Evolutionary conservation across 2,329 filamentous ascomycete species (phyloP).

Genomic region (Ophiostoma himal-ulmi): DNA sequence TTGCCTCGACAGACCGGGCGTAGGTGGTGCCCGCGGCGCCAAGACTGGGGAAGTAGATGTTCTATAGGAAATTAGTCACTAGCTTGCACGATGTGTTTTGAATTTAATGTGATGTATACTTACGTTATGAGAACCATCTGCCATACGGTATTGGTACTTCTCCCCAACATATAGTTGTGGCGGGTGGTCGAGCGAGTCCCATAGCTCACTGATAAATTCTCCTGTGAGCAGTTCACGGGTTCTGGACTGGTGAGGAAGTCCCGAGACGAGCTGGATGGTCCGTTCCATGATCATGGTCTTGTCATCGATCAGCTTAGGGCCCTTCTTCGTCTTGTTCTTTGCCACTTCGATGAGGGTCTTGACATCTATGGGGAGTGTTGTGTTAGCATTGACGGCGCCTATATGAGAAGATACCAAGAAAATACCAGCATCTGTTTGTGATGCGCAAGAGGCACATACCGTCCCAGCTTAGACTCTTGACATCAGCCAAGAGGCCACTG

Average conservation of each 20-base stretch:
- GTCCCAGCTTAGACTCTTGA: not conserved
- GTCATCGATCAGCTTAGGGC: conserved; percentile 61
- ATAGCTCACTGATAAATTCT: conserved; percentile 61
- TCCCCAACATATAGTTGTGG: conserved; percentile 60
- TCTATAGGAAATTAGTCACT: conserved; percentile 37
- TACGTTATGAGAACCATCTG: conserved; percentile 65
- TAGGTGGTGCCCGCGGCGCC: conserved; percentile 64
- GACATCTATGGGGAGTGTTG: not conserved
- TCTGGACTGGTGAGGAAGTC: conserved; percentile 57
- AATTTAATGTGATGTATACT: conserved; percentile 23
- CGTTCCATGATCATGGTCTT: conserved; percentile 73
- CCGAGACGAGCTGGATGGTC: conserved; percentile 63
- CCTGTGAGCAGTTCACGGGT: conserved; percentile 59
- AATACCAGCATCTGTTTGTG: not conserved
- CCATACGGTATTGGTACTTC: conserved; percentile 58
- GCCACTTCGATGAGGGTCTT: not conserved
- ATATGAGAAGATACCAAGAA: not conserved
- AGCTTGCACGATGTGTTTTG: not conserved
- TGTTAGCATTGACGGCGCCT: not conserved
- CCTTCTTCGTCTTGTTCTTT: conserved; percentile 39
- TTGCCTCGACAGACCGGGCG: conserved; percentile 57
- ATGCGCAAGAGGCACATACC: not conserved
- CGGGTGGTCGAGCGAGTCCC: conserved; percentile 67
- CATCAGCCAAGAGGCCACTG: not conserved
- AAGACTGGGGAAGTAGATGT: conserved; percentile 58